Evolutionary conservation across 164 flowering plant species (phyloP), one percentile per base, ranked within the genome.

Genomic region (Euptelea pleiosperma): DNA sequence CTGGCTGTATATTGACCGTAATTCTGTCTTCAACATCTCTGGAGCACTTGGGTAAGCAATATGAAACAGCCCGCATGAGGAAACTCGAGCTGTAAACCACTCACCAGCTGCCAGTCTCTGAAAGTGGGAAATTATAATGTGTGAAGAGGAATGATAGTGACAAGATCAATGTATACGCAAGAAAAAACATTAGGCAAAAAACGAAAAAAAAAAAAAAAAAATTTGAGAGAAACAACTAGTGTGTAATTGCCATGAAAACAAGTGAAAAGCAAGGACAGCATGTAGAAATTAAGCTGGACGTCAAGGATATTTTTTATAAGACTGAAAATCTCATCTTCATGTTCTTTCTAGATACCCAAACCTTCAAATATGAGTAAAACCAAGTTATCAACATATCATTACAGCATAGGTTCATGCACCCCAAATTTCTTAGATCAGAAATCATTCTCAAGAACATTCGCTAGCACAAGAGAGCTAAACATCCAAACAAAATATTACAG

Each of bases 1-100:
- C 55, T 93, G 98, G 57, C 81, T 73, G 64, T 86, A 93, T 35
- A 88, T 73, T 21, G 91, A 55, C 56, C 96, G 66, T 21, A 93
- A 64, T 70, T 93, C 98, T 30, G 86, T 74, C 66, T 82, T 93
- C 62, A 83, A 53, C 60, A 58, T 51, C 63, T 93, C 98, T 22
- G 96, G 76, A 25, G 97, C 97, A 71, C 92, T 87, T 18, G 97
- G 89, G 62, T 93, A 93, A 25, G 94, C 97, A 74, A 90, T 83
- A 58, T 93, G 98, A 73, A 93, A 93, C 67, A 93, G 69, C 18
- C 98, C 98, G 69, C 98, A 93, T 2, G 98, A 79, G 5, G 98
- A 93, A 55, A 93, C 97, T 34, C 98, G 82, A 61, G 98, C 97
- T 42, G 99, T 90, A 68, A 93, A 93, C 99, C 99, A 93, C 61